Base-by-base conservation (phyloP, 164 flowering plant genomes). In the Stephania japonica region DNA sequence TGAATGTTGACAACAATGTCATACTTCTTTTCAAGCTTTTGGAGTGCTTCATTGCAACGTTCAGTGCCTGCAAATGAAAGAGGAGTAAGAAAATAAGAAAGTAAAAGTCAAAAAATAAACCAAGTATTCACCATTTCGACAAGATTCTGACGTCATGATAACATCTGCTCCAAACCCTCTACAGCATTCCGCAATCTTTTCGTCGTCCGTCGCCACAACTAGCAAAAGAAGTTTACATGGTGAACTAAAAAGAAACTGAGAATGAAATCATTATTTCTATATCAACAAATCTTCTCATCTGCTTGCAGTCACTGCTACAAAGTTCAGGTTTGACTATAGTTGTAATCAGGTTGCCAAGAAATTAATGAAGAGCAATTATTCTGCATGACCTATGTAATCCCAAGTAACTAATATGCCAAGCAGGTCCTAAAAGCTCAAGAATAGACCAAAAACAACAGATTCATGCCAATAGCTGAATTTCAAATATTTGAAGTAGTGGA, bases 121-220 rank as follows among this genome's bases (percentile, higher is more conserved):
- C 50, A 71, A 56, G 14, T 21, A 73, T 24, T 47, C 79, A 92
- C 97, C 98, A 89, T 92, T 94, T 80, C 77, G 81, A 70, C 97
- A 94, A 66, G 93, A 90, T 80, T 88, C 97, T 69, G 97, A 90
- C 41, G 98, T 94, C 95, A 94, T 92, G 75, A 94, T 82, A 79
- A 94, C 98, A 86, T 94, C 90, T 19, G 94, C 93, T 43, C 99
- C 99, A 83, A 94, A 94, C 69, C 85, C 85, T 74, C 86, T 86
- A 76, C 99, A 94, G 82, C 99, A 94, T 68, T 90, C 91, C 72
- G 97, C 97, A 79, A 94, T 91, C 82, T 79, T 92, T 70, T 90
- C 94, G 80, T 92, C 96, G 79, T 94, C 98, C 14, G 97, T 94
- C 44, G 99, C 99, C 78, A 94, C 96, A 79, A 94, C 98, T 94